Conservation (phyloP, 495 filamentous ascomycete genomes). For the Ascodesmis nigricans region DNA sequence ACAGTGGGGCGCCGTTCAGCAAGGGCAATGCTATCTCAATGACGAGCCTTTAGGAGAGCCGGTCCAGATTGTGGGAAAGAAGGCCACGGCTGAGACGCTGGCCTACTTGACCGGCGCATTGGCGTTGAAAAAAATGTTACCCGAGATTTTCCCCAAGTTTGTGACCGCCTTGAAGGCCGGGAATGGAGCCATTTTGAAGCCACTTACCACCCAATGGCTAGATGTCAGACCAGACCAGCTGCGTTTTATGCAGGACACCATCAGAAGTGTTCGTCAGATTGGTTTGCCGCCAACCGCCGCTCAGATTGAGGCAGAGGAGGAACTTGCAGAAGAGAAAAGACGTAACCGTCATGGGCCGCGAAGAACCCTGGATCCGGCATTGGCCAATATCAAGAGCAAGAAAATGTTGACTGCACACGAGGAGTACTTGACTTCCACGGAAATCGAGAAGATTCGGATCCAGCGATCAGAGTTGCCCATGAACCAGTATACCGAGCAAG, state of each 20-base stretch:
- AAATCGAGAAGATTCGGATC: slow-evolving; percentile 20
- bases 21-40: slow-evolving; percentile 23
- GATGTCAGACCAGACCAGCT: slow-evolving; percentile 23
- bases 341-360: slow-evolving; percentile 6
- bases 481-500: slow-evolving; percentile 24
- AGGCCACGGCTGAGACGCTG: slow-evolving; percentile 22
- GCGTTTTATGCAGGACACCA: slow-evolving; percentile 25
- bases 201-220: slow-evolving; percentile 21
- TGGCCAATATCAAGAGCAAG: slow-evolving; percentile 16
- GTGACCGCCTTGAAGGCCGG: slow-evolving; percentile 22
- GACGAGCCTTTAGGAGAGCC: slow-evolving; percentile 19
- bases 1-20: slow-evolving; percentile 5
- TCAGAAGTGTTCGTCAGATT: slow-evolving; percentile 23
- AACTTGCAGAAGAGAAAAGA: slow-evolving; percentile 15
- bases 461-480: slow-evolving; percentile 30
- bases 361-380: slow-evolving; percentile 9
- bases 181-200: slow-evolving; percentile 26
- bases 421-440: slow-evolving; percentile 20
- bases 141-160: slow-evolving; percentile 24
- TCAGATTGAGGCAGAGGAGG: too few relatives aligned
- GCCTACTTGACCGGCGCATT: slow-evolving; percentile 28
- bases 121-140: slow-evolving; percentile 21
- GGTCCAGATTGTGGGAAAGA: slow-evolving; percentile 25
- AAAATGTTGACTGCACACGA: slow-evolving; percentile 19
- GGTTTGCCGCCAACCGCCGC: slow-evolving; percentile 24